A percentile compares a stretch with the other conserved stretches of the same genome.
Conservation (phyloP, 2,329 filamentous ascomycete genomes). For the Teratosphaeria zuluensis region DNA sequence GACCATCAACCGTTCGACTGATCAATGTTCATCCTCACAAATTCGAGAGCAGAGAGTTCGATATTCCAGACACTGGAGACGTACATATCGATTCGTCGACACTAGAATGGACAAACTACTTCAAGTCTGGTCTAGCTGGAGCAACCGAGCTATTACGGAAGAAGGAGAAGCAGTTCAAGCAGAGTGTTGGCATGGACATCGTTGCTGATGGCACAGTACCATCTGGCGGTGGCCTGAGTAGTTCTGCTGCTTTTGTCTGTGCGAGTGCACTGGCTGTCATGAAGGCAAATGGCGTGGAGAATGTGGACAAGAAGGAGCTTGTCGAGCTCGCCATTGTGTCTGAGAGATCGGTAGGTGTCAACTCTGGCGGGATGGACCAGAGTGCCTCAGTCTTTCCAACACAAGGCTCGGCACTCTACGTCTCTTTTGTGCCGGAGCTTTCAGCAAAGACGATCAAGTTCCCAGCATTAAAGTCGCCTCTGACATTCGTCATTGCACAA, state of each 20-base stretch:
- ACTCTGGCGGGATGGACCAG: conserved; percentile 97
- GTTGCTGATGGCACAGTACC: conserved; percentile 88
- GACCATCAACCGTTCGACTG: conserved; percentile 59
- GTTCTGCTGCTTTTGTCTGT: conserved; percentile 87
- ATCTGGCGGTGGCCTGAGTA: conserved; percentile 82
- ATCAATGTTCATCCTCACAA: conserved; percentile 67
- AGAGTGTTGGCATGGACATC: conserved; percentile 71
- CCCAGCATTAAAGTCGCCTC: conserved; percentile 68
- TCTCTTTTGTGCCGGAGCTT: conserved; percentile 76
- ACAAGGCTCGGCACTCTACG: conserved; percentile 76
- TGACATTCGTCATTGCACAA: conserved; percentile 89
- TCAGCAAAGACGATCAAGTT: conserved; percentile 69
- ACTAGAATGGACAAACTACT: conserved; percentile 97
- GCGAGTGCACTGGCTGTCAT: conserved; percentile 82
- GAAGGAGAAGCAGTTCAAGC: conserved; percentile 51
- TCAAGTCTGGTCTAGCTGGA: conserved; percentile 81
- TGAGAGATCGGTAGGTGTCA: conserved; percentile 88
- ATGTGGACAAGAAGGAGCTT: conserved; percentile 82
- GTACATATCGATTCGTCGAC: conserved; percentile 66
- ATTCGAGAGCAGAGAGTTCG: conserved; percentile 67
- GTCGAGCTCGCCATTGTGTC: conserved; percentile 91
- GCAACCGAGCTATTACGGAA: conserved; percentile 68
- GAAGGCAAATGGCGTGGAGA: conserved; percentile 67
- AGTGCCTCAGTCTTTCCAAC: conserved; percentile 89
- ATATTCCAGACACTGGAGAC: conserved; percentile 50